Evolutionary conservation across 2,329 filamentous ascomycete species (phyloP).

Genomic region (Moelleriella libera): DNA sequence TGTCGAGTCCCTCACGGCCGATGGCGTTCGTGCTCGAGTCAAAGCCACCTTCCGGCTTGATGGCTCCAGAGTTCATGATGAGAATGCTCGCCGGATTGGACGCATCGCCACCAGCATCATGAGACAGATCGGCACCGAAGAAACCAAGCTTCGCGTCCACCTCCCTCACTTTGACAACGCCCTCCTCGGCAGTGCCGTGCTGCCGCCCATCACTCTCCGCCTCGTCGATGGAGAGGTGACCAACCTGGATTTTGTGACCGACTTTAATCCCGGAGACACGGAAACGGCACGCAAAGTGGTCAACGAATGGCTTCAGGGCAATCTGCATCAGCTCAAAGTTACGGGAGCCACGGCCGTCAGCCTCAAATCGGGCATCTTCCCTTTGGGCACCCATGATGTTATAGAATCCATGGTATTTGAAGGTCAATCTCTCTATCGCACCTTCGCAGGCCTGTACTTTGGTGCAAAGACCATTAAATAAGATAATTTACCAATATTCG

Average conservation of each 20-base stretch:
- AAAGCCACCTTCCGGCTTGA: constrained; percentile 75
- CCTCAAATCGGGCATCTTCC: constrained; percentile 66
- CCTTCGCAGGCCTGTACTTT: constrained; percentile 46
- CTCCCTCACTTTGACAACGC: constrained; percentile 72
- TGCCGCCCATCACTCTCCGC: constrained; percentile 64
- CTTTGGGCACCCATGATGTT: constrained; percentile 63
- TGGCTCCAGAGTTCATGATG: constrained; percentile 56
- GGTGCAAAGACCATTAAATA: constrained; percentile 38
- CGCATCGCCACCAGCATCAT: constrained; percentile 69
- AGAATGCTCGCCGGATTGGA: constrained; percentile 61
- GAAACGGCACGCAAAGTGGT: constrained; percentile 67
- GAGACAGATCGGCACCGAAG: constrained; percentile 56
- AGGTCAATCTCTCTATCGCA: constrained; percentile 62
- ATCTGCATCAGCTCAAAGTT: constrained; percentile 55
- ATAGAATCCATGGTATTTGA: constrained; percentile 65
- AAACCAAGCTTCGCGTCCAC: constrained; percentile 61
- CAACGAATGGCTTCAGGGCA: constrained; percentile 78
- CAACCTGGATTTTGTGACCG: constrained; percentile 62
- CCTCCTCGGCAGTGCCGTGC: constrained; percentile 59
- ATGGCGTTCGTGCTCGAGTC: constrained; percentile 66
- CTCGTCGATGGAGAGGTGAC: constrained; percentile 69
- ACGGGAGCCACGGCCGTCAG: constrained; percentile 59
- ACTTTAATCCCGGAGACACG: constrained; percentile 62
- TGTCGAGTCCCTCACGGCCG: constrained; percentile 68
- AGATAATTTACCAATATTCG: constrained; percentile 4